These are phyloP conservation scores for Scopulariopsis brevicaulis DNA, from an alignment of 2,329 filamentous ascomycete species.

Conservation along the genomic window DNA sequence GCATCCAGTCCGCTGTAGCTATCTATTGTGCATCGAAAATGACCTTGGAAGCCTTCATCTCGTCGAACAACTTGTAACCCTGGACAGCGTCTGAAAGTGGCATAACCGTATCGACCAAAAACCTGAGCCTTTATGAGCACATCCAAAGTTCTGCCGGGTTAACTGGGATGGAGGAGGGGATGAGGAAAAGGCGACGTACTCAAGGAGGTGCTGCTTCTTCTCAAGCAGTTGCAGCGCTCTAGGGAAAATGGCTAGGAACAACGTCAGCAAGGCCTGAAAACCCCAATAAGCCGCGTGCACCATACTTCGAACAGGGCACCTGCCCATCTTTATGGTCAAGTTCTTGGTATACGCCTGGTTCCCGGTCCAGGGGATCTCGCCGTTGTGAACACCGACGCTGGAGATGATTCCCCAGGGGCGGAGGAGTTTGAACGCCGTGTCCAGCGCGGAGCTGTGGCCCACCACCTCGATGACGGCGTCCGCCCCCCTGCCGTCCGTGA, in stretches of 20 bases:
- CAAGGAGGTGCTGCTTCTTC: conserved; percentile 49
- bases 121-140: conserved; percentile 39
- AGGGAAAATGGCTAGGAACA: conserved; percentile 17
- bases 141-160: conserved; percentile 6
- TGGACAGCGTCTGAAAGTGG: conserved; percentile 49
- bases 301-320: conserved; percentile 29
- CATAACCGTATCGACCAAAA: conserved; percentile 23
- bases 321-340: conserved; percentile 22
- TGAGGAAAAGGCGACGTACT: conserved; percentile 29
- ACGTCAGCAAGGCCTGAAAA: conserved; percentile 23
- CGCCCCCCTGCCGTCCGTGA: conserved; percentile 65
- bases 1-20: no score
- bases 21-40: conserved; percentile 35
- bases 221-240: conserved; percentile 48
- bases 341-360: conserved; percentile 54
- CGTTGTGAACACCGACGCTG: conserved; percentile 62
- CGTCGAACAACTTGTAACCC: conserved; percentile 56
- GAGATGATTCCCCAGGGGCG: conserved; percentile 58
- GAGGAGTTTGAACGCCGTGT: conserved; percentile 54
- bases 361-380: conserved; percentile 51
- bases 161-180: not conserved
- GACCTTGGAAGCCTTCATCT: conserved; percentile 58
- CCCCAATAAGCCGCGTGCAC: conserved; percentile 27
- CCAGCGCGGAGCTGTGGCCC: conserved; percentile 52
- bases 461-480: conserved; percentile 71